Conservation (phyloP, 306 rosid species). For the Trifolium dubium region DNA sequence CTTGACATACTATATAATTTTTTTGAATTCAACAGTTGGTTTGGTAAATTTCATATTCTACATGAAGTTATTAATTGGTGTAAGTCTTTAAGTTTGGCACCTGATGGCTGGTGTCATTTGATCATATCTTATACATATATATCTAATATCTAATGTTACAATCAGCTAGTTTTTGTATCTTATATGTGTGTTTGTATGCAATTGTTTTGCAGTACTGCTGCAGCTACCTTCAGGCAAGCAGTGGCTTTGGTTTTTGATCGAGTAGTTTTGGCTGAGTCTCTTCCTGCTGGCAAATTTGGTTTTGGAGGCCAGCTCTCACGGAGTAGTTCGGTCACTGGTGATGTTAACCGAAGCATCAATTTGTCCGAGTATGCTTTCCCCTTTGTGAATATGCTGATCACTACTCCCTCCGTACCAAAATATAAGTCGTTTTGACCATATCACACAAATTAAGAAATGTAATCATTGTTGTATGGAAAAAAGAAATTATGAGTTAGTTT, state of each 20-base stretch:
- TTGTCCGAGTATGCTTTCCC: conserved; percentile 65
- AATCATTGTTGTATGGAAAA: too few species aligned
- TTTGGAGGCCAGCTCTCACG: conserved; percentile 81
- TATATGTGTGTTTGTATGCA: conserved; percentile 46
- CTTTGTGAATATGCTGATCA: conserved; percentile 22
- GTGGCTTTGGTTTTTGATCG: conserved; percentile 89
- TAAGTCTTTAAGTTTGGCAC: background rate
- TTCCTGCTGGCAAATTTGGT: conserved; percentile 82
- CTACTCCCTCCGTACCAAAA: too few species aligned
- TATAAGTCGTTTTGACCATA: too few species aligned
- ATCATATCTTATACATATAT: background rate
- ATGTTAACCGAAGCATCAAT: conserved; percentile 79
- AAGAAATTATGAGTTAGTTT: too few species aligned
- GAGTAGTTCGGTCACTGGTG: conserved; percentile 75
- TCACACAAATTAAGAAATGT: too few species aligned
- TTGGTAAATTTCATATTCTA: background rate
- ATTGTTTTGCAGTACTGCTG: conserved; percentile 84
- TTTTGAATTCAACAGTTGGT: background rate
- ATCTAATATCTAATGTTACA: conserved; percentile 16
- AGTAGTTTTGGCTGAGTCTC: conserved; percentile 82
- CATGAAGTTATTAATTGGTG: background rate
- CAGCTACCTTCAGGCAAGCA: conserved; percentile 99
- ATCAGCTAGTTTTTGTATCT: conserved; percentile 14
- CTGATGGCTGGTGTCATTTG: background rate
- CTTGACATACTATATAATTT: background rate